phyloP scores from a whole-genome alignment of 768 basidiomycete genomes.

The Mycena indigotica region DNA sequence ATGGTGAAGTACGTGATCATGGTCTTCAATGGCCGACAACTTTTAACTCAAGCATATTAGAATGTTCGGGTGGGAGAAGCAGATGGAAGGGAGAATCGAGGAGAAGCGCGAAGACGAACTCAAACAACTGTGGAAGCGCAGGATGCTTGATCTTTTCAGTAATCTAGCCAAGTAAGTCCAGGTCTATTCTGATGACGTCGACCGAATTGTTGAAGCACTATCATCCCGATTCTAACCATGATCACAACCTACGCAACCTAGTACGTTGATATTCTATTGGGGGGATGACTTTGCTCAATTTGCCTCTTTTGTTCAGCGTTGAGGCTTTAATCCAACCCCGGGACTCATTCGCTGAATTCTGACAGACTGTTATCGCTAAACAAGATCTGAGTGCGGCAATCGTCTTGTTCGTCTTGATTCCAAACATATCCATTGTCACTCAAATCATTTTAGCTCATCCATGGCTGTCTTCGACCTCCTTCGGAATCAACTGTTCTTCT shows the following conservation, averaged over 20 bases:
- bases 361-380: slow-evolving; percentile 42
- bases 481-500: slow-evolving; percentile 49
- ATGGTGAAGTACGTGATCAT: slow-evolving; percentile 54
- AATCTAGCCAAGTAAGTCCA: slow-evolving; percentile 42
- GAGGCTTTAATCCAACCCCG: background rate
- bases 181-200: background rate
- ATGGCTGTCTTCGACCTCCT: slow-evolving; percentile 67
- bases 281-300: background rate
- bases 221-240: slow-evolving; percentile 68
- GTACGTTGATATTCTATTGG: no score
- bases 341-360: background rate
- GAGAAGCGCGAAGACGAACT: slow-evolving; percentile 67
- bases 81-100: slow-evolving; percentile 54
- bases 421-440: background rate
- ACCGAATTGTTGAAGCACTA: slow-evolving; percentile 38
- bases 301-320: background rate
- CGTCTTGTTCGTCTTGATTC: slow-evolving; percentile 40
- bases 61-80: slow-evolving; percentile 68
- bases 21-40: no score
- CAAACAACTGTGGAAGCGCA: slow-evolving; percentile 50
- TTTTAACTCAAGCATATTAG: slow-evolving; percentile 4
- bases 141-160: slow-evolving; percentile 52
- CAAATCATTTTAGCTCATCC: slow-evolving; percentile 27
- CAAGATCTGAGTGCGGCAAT: slow-evolving; percentile 42
- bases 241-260: slow-evolving; percentile 53